Percentiles rank a stretch among this genome's conserved stretches.
phyloP scores from a whole-genome alignment of 192 early-diverging fungal species.

The Piromyces finnis region DNA sequence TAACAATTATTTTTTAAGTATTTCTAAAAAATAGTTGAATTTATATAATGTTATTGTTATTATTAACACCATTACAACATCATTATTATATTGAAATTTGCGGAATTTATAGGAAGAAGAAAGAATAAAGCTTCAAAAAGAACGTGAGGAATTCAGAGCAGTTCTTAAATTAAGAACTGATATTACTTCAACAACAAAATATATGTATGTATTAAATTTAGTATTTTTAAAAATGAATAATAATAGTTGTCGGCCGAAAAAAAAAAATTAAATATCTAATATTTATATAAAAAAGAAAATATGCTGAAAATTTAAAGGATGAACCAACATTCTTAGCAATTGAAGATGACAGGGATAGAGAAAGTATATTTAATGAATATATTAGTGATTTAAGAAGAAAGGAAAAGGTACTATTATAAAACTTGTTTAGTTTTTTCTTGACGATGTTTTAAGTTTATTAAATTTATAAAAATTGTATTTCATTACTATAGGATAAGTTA shows the following conservation, averaged over 20 bases:
- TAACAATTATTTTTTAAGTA: too few species aligned
- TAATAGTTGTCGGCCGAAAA: too few species aligned
- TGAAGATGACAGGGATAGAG: constrained; percentile 32
- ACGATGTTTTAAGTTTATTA: too few species aligned
- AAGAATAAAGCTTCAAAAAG: constrained; percentile 19
- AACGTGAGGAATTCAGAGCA: constrained; percentile 29
- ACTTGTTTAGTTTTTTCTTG: too few species aligned
- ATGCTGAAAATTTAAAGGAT: constrained; percentile 30
- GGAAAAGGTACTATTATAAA: constrained; percentile 29
- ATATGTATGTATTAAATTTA: neutral
- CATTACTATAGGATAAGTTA: neutral
- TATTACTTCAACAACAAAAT: neutral
- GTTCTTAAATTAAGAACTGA: neutral
- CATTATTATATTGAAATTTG: too few species aligned
- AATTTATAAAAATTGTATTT: too few species aligned
- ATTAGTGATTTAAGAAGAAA: constrained; percentile 39
- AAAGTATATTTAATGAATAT: constrained; percentile 52
- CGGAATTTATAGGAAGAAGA: constrained; percentile 17
- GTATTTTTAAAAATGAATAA: too few species aligned
- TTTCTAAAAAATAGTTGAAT: too few species aligned
- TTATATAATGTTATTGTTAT: neutral
- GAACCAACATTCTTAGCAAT: constrained; percentile 43
- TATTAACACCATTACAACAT: too few species aligned
- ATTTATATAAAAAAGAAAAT: constrained; percentile 10
- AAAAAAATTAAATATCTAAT: too few species aligned